phyloP scores from a whole-genome alignment of 352 stramenopile genomes.

The Pythium brachiatum region DNA sequence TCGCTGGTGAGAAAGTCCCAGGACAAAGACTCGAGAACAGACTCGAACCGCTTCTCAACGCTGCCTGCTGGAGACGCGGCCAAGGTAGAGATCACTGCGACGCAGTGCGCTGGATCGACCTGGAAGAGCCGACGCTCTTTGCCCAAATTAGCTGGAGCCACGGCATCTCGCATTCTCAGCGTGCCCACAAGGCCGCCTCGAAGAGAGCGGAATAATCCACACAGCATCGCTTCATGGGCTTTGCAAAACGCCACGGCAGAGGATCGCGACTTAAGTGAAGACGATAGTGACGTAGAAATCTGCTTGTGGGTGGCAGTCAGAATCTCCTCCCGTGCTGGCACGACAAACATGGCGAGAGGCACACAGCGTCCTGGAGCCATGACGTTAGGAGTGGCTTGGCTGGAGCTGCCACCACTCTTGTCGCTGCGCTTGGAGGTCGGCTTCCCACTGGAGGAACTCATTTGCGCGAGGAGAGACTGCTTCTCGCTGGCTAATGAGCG shows the following conservation, averaged over 20 bases:
- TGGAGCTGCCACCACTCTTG: conserved; percentile 28
- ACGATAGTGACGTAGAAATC: conserved; percentile 17
- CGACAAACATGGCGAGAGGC: conserved; percentile 57
- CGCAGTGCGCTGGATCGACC: conserved; percentile 64
- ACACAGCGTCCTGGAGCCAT: conserved; percentile 64
- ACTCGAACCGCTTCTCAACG: conserved; percentile 36
- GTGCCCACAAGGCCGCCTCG: conserved; percentile 51
- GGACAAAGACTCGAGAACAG: conserved; percentile 40
- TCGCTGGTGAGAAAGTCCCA: conserved; percentile 32
- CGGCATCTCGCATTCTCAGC: conserved; percentile 49
- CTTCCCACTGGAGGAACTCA: conserved; percentile 25
- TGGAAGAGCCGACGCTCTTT: conserved; percentile 73
- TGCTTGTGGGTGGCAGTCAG: conserved; percentile 30
- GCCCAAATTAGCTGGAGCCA: conserved; percentile 48
- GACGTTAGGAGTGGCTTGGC: conserved; percentile 27
- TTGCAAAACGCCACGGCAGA: conserved; percentile 60
- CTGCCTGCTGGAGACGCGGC: conserved; percentile 30
- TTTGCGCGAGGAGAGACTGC: conserved; percentile 39
- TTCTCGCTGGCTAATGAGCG: conserved; percentile 55
- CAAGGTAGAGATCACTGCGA: conserved; percentile 50
- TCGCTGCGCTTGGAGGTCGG: conserved; percentile 35
- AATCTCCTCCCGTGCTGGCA: conserved; percentile 54
- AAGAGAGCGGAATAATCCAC: conserved; percentile 48
- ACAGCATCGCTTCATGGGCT: conserved; percentile 51
- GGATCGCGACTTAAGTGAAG: conserved; percentile 35